Base-by-base conservation (phyloP, 108 stramenopile species). In the Cyclotella atomus region DNA sequence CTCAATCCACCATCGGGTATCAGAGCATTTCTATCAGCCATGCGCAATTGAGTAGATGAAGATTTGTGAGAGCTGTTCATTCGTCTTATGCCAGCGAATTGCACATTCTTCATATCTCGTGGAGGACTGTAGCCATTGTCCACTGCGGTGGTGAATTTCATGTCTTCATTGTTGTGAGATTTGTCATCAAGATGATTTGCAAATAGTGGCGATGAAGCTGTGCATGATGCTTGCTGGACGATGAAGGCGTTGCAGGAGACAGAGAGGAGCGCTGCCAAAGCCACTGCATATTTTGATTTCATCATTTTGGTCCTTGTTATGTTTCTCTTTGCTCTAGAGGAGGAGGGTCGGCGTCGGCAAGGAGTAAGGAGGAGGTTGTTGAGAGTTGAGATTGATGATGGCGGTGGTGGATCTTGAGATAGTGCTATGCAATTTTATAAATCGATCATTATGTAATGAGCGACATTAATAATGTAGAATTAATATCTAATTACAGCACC, bases 1-100 rank as follows among this genome's bases (percentile, higher is more conserved):
- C 78, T 83, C 6, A 89, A 62, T 21, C 88, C 88, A 0, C 88
- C 88, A 63, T 89, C 88, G 36, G 88, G 88, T 70, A 87, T 85
- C 33, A 89, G 57, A 3, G 83, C 69, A 57, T 66, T 62, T 12
- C 41, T 23, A 41, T 44, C 38, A 1, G 61, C 10, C 56, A 57
- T 57, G 15, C 56, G 15, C 56, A 62, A 27, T 23, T 62, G 61
- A 1, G 61, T 62, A 0, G 61, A 41, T 1, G 36, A 36, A 5
- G n/a, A 12, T 3, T 30, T n/a, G 2, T 12, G 9, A 30, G 10
- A 15, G 52, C 23, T 1, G 1, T 57, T 57, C 56, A 4, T 57
- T 57, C 56, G 28, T 30, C 56, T 28, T 15, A 57, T 57, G 1
- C 56, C 56, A 10, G 56, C 56, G 32, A 57, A 57, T 12, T 30